Percentiles rank a stretch among this genome's conserved stretches.
phyloP scores from a whole-genome alignment of 495 filamentous ascomycete genomes.

The Penicillium manginii region DNA sequence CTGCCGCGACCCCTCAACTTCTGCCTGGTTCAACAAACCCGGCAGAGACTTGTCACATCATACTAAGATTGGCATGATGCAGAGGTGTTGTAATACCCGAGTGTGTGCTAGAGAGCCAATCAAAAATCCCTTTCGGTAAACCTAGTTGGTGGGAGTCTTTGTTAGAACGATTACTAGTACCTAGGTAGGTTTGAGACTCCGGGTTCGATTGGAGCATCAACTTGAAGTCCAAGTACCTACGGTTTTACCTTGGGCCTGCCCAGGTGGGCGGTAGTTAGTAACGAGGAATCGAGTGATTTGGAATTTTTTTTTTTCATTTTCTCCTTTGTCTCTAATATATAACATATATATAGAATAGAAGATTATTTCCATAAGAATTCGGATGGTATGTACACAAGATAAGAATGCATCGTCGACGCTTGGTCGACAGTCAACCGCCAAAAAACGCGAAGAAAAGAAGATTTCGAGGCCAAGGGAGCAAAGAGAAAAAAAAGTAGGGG shows the following conservation, averaged over 20 bases:
- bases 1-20: not conserved
- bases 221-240: no score
- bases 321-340: not conserved
- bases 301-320: constrained; percentile 22
- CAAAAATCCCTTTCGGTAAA: no score
- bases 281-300: constrained; percentile 5
- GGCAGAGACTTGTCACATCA: not conserved
- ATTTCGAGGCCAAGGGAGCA: not conserved
- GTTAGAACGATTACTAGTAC: no score
- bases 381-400: constrained; percentile 26
- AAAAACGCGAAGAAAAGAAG: not conserved
- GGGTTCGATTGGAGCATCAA: no score
- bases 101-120: no score
- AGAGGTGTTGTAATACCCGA: not conserved
- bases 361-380: constrained; percentile 9
- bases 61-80: constrained; percentile 2
- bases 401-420: constrained; percentile 6
- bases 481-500: constrained; percentile 7
- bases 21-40: constrained; percentile 13
- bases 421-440: constrained; percentile 12
- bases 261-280: no score
- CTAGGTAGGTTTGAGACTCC: no score
- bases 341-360: not conserved
- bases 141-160: no score
- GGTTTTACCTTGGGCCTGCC: no score